Percentiles rank a stretch among this genome's conserved stretches.
These are phyloP conservation scores for Colletotrichum kahawae DNA, from an alignment of 2,329 filamentous ascomycete genomes.

Conservation along the genomic window DNA sequence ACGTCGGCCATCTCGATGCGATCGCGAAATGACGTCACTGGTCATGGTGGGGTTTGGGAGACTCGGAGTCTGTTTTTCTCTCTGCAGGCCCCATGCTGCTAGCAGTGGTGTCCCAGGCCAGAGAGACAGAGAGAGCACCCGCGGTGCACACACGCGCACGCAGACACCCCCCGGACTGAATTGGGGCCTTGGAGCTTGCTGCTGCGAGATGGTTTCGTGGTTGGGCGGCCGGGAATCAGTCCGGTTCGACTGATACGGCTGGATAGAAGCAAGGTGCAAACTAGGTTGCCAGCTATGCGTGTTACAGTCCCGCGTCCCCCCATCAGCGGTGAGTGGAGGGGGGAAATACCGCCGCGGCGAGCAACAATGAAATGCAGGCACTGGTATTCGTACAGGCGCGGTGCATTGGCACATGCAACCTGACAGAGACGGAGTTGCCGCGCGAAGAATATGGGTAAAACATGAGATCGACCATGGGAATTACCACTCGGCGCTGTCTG, in stretches of 20 bases:
- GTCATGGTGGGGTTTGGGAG: neutral
- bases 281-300: neutral
- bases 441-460: neutral
- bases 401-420: neutral
- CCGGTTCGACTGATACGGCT: neutral
- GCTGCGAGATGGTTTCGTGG: neutral
- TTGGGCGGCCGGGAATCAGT: neutral
- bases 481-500: neutral
- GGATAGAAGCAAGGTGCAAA: neutral
- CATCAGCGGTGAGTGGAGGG: neutral
- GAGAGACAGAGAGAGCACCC: neutral
- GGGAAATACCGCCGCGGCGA: neutral
- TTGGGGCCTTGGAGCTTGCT: neutral
- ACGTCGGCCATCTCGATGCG: constrained; percentile 18
- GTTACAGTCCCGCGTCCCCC: neutral
- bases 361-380: neutral
- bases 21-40: constrained; percentile 17
- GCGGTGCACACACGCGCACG: neutral
- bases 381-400: neutral
- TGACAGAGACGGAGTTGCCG: neutral
- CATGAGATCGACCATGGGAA: constrained; percentile 4
- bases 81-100: neutral
- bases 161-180: neutral
- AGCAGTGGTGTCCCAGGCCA: neutral
- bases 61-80: neutral